Percentiles rank a stretch among this genome's conserved stretches.
phyloP scores from a whole-genome alignment of 192 early-diverging fungal species.

The Coemansia sp. region DNA sequence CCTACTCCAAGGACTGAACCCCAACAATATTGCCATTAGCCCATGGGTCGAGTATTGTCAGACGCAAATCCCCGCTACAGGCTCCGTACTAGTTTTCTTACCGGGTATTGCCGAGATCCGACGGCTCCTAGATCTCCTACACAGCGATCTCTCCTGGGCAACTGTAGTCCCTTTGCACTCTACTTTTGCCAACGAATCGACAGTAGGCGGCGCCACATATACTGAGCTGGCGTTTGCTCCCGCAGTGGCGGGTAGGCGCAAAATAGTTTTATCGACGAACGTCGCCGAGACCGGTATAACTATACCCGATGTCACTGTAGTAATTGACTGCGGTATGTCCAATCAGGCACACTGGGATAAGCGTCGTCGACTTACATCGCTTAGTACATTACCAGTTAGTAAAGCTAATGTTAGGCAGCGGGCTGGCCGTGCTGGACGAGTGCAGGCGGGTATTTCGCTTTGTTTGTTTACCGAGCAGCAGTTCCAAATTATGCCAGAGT shows the following conservation, averaged over 20 bases:
- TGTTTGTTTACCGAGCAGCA: conserved; percentile 57
- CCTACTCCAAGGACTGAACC: conserved; percentile 56
- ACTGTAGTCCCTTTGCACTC: conserved; percentile 67
- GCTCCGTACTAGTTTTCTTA: conserved; percentile 70
- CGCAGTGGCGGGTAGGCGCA: conserved; percentile 62
- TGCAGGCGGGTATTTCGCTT: conserved; percentile 59
- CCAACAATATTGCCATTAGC: conserved; percentile 48
- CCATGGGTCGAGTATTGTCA: conserved; percentile 2
- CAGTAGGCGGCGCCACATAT: conserved; percentile 21
- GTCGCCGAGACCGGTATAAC: conserved; percentile 70
- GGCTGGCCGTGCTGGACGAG: conserved; percentile 64
- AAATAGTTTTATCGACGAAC: conserved; percentile 86
- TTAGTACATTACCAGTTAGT: conserved; percentile 55
- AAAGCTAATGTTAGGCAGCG: conserved; percentile 63
- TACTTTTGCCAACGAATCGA: conserved; percentile 36
- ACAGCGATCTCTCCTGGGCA: conserved; percentile 11
- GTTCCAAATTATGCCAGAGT: conserved; percentile 52
- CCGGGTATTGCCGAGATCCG: conserved; percentile 76
- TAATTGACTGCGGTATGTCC: conserved; percentile 69
- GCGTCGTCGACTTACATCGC: conserved; percentile 59
- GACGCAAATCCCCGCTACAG: conserved; percentile 20
- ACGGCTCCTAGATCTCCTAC: conserved; percentile 62
- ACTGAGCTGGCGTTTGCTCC: conserved; percentile 53
- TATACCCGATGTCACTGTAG: conserved; percentile 71
- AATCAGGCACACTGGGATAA: conserved; percentile 66